Evolutionary conservation across 805 yeast species (phyloP).

Genomic region (Brettanomyces sp.): DNA sequence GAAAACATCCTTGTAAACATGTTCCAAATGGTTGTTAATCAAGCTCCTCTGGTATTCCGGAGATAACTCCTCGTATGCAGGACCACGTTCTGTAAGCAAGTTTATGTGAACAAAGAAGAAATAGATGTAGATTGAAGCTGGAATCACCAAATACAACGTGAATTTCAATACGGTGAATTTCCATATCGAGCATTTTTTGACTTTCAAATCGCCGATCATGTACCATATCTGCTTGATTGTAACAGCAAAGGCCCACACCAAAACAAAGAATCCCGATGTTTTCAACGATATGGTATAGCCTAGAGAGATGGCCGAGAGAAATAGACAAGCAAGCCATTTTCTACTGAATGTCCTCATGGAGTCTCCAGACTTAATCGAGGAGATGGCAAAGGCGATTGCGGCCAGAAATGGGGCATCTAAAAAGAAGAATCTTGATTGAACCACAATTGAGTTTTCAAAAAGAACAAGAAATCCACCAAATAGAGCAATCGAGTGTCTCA

Average conservation of each 20-base stretch:
- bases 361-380: conserved; percentile 13
- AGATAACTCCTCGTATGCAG: conserved; percentile 53
- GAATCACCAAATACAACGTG: conserved; percentile 39
- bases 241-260: conserved; percentile 20
- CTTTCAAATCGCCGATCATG: conserved; percentile 55
- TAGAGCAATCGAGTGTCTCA: conserved; percentile 40
- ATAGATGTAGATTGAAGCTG: conserved; percentile 47
- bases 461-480: conserved; percentile 42
- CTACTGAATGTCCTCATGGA: conserved; percentile 33
- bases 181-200: conserved; percentile 30
- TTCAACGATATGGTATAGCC: conserved; percentile 57
- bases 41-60: conserved; percentile 60
- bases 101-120: conserved; percentile 51
- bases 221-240: conserved; percentile 50
- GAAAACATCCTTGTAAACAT: conserved; percentile 54
- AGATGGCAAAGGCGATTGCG: conserved; percentile 36
- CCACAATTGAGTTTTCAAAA: conserved; percentile 57
- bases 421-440: conserved; percentile 48
- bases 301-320: conserved; percentile 37
- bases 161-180: conserved; percentile 31
- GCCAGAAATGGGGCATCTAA: conserved; percentile 37
- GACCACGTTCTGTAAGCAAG: conserved; percentile 38
- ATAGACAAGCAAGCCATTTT: conserved; percentile 45
- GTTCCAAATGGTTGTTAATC: conserved; percentile 27
- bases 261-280: conserved; percentile 54